A percentile compares a stretch with the other conserved stretches of the same genome.
phyloP scores from a whole-genome alignment of 2,329 filamentous ascomycete species.

The Juglanconis juglandina region DNA sequence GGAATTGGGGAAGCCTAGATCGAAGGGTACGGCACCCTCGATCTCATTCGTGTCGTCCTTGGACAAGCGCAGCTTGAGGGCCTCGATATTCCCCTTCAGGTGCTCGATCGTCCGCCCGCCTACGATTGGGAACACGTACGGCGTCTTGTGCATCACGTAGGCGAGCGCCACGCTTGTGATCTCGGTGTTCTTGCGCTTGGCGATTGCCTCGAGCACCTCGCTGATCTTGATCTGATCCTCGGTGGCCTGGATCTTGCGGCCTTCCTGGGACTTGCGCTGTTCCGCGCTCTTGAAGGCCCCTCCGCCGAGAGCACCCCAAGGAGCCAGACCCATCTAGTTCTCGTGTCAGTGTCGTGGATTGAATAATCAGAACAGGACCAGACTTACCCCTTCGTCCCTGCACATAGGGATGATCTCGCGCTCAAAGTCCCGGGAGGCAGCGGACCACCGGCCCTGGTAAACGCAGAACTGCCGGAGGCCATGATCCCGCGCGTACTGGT shows the following conservation, averaged over 20 bases:
- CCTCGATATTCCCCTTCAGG: conserved; percentile 66
- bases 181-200: conserved; percentile 37
- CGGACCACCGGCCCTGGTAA: conserved; percentile 39
- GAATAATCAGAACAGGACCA: not conserved
- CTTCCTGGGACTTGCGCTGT: conserved; percentile 29
- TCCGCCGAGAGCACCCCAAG: conserved; percentile 51
- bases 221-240: conserved; percentile 52
- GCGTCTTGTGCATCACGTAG: conserved; percentile 69
- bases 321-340: conserved; percentile 42
- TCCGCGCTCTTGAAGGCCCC: conserved; percentile 32
- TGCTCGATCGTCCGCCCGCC: conserved; percentile 68
- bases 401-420: conserved; percentile 66
- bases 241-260: conserved; percentile 38
- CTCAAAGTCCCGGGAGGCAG: conserved; percentile 47
- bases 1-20: conserved; percentile 63
- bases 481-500: conserved; percentile 34
- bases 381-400: conserved; percentile 45
- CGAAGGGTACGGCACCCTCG: conserved; percentile 58
- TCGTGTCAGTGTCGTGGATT: not conserved
- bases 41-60: conserved; percentile 63
- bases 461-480: conserved; percentile 35
- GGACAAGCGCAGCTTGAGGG: conserved; percentile 56
- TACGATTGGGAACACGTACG: conserved; percentile 70
- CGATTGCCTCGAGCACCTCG: conserved; percentile 47
- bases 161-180: conserved; percentile 60